These are phyloP conservation scores for Plectosphaerella plurivora DNA, from an alignment of 2,329 filamentous ascomycete genomes.

Conservation along the genomic window DNA sequence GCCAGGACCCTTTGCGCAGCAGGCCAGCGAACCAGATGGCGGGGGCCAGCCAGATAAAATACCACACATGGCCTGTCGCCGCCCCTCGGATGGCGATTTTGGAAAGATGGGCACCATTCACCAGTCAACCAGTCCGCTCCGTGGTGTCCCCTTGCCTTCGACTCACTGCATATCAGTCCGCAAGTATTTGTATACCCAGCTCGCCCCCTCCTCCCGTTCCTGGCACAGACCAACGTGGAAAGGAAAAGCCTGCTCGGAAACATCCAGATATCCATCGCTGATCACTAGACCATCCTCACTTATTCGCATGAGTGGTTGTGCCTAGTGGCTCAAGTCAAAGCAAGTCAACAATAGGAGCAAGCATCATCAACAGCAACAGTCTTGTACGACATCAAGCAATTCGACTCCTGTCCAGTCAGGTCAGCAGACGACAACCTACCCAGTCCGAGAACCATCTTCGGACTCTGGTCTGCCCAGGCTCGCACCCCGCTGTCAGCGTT, in stretches of 20 bases:
- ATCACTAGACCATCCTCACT: background rate
- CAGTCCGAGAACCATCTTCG: background rate
- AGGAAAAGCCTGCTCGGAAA: background rate
- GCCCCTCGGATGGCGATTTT: conserved; percentile 13
- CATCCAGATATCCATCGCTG: background rate
- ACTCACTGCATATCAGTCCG: background rate
- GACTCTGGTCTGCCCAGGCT: background rate
- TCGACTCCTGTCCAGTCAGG: background rate
- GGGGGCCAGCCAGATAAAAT: conserved; percentile 10
- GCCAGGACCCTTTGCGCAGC: background rate
- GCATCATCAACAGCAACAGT: background rate
- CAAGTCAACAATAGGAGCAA: background rate
- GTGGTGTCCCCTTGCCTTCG: conserved; percentile 18
- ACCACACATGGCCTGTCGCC: conserved; percentile 6
- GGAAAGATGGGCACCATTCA: conserved; percentile 20
- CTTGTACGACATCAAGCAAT: background rate
- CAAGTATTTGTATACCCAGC: conserved; percentile 2
- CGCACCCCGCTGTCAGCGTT: conserved; percentile 6
- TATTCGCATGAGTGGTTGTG: too few relatives aligned
- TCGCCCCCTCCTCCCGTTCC: background rate
- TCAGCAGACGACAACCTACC: background rate
- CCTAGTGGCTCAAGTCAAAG: background rate
- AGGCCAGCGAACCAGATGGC: background rate
- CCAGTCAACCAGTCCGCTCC: conserved; percentile 13
- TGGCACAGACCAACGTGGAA: background rate